Percentiles rank a stretch among this genome's conserved stretches.
Conservation (phyloP, 768 basidiomycete genomes). For the Pisolithus marmoratus region DNA sequence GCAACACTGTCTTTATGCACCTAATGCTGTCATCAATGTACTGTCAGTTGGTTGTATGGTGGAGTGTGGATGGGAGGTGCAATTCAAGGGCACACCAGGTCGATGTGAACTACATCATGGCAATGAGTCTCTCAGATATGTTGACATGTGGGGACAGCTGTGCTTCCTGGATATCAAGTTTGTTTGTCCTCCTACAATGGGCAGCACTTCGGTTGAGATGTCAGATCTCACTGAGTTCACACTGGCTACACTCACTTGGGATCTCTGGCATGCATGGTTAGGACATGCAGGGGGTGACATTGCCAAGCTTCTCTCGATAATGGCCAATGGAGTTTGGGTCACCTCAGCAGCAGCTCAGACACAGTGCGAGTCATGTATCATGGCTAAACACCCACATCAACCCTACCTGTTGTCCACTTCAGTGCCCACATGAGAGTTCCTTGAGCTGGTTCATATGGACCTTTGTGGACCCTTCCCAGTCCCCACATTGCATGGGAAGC, state of each 20-base stretch:
- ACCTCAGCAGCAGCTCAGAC: background rate
- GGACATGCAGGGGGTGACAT: background rate
- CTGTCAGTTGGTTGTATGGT: background rate
- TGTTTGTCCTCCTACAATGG: background rate
- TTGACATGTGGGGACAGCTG: background rate
- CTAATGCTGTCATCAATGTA: background rate
- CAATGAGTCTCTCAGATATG: background rate
- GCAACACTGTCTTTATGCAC: background rate
- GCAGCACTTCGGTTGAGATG: background rate
- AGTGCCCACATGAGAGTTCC: too few relatives aligned
- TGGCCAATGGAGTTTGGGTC: background rate
- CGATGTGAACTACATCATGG: background rate
- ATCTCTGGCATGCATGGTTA: background rate
- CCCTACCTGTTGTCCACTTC: too few relatives aligned
- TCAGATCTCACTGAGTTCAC: background rate
- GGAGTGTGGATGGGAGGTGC: background rate
- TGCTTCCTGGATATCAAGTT: background rate
- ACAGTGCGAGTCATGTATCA: background rate
- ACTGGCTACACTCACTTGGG: background rate
- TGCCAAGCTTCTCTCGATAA: background rate
- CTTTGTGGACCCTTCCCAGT: too few relatives aligned
- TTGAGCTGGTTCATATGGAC: too few relatives aligned
- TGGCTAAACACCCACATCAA: background rate
- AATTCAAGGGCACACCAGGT: background rate
- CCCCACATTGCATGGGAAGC: too few relatives aligned